Base-by-base conservation (phyloP, 768 basidiomycete genomes). In the Suillus paluster region DNA sequence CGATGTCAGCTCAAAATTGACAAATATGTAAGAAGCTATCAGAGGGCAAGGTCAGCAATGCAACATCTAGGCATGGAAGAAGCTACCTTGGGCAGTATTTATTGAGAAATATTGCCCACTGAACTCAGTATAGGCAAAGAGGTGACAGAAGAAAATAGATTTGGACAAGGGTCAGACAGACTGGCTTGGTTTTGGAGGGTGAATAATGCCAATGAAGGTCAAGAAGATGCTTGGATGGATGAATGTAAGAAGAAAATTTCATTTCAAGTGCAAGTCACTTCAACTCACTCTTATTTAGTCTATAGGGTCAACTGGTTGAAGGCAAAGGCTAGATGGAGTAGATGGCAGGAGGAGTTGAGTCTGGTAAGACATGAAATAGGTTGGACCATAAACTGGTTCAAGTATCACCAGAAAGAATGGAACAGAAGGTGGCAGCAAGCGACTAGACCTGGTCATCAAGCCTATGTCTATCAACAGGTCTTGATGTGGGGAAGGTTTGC, bases 271-370 rank as follows among this genome's bases (percentile, higher is more conserved):
- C 30, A 36, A 10, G 36, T 36, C 36, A 36, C 36, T 36, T 36
- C 36, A 36, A 36, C 36, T 36, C 7, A 36, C 36, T 36, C 9
- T 36, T 1, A 21, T 10, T 60, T 39, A 59, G 58, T 59, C 50
- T 50, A 59, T 11, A 27, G 58, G 34, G 45, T 59, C 3, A 59
- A 48, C 48, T 59, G 58, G 58, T 38, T 59, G 25, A 59, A 59
- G 34, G 62, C 68, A n/a, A 65, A 61, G 50, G 68, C 68, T 14
- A 61, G 58, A 44, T 56, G 25, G 11, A 39, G 66, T 21, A 19
- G 66, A 56, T 70, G 69, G 68, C 21, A 59, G 6, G 67, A 70
- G 46, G 68, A 70, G 53, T 14, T 66, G 30, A 53, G 44, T 11
- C 19, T 66, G 25, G 46, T 68, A 4, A 34, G 38, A 50, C 42